These are phyloP conservation scores for Fusarium sp. DNA, from an alignment of 2,329 filamentous ascomycete genomes.

Conservation along the genomic window DNA sequence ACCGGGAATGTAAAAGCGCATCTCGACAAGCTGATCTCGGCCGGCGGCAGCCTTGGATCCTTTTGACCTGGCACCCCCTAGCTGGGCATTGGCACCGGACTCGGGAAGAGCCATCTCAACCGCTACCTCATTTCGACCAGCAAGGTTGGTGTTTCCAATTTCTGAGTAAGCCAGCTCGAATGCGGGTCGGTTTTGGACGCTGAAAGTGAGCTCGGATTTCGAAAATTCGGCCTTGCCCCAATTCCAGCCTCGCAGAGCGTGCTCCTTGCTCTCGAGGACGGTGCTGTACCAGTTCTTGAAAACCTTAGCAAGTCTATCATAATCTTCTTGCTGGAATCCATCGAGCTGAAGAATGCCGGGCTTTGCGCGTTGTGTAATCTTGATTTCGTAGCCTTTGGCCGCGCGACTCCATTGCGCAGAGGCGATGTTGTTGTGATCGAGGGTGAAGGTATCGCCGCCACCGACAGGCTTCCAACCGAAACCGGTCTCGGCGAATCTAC, in stretches of 20 bases:
- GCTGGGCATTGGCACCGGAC: constrained; percentile 77
- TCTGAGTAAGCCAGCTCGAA: constrained; percentile 98
- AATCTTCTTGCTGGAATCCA: constrained; percentile 94
- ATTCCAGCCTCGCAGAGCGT: constrained; percentile 96
- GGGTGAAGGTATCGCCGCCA: constrained; percentile 91
- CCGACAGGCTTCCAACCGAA: constrained; percentile 93
- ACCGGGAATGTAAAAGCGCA: constrained; percentile 98
- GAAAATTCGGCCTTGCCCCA: constrained; percentile 99
- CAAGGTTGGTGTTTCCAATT: constrained; percentile 96
- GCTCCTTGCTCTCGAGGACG: constrained; percentile 90
- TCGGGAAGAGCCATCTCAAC: constrained; percentile 90
- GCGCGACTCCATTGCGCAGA: constrained; percentile 95
- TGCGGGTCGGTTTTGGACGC: constrained; percentile 93
- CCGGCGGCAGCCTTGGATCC: constrained; percentile 92
- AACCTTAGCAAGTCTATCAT: constrained; percentile 87
- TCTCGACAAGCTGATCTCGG: constrained; percentile 94
- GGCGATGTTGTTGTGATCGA: constrained; percentile 86
- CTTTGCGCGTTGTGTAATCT: constrained; percentile 81
- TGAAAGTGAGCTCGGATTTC: constrained; percentile 95
- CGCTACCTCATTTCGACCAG: constrained; percentile 96
- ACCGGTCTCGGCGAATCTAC: constrained; percentile 92
- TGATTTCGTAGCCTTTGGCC: constrained; percentile 91
- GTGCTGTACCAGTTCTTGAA: constrained; percentile 99
- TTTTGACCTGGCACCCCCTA: constrained; percentile 78
- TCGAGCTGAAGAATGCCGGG: constrained; percentile 92